These are phyloP conservation scores for Auriscalpium vulgare DNA, from an alignment of 768 basidiomycete species.

Conservation along the genomic window DNA sequence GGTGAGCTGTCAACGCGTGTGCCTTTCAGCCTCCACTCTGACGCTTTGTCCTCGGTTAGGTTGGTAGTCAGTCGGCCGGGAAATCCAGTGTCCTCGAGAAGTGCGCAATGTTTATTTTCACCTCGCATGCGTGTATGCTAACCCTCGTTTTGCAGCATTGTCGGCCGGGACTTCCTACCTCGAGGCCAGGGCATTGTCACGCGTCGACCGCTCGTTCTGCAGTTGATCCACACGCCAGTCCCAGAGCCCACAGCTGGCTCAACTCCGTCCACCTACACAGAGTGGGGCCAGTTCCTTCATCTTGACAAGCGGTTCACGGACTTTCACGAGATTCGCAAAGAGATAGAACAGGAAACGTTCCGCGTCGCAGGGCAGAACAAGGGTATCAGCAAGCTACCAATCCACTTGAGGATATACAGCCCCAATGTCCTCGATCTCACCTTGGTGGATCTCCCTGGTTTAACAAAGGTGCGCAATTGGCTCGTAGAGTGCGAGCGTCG, in stretches of 20 bases:
- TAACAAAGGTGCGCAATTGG: conserved; percentile 74
- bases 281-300: conserved; percentile 98
- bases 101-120: conserved; percentile 30
- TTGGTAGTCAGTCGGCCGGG: conserved; percentile 94
- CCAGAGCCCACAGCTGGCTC: conserved; percentile 38
- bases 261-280: conserved; percentile 44
- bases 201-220: conserved; percentile 88
- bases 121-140: neutral
- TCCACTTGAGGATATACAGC: conserved; percentile 92
- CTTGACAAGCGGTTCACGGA: conserved; percentile 96
- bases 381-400: conserved; percentile 93
- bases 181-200: conserved; percentile 94
- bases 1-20: conserved; percentile 37
- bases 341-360: conserved; percentile 97
- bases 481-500: neutral
- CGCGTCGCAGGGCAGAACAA: conserved; percentile 98
- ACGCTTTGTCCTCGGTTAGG: conserved; percentile 35
- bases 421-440: conserved; percentile 94
- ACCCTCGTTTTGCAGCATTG: conserved; percentile 45
- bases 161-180: conserved; percentile 87
- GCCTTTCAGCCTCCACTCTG: too few species aligned
- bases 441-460: conserved; percentile 90
- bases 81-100: conserved; percentile 96
- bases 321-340: conserved; percentile 86
- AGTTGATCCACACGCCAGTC: conserved; percentile 86